Percentiles rank a stretch among this genome's conserved stretches.
phyloP scores from a whole-genome alignment of 129 eudicot genomes.

The Smallanthus sonchifolius region DNA sequence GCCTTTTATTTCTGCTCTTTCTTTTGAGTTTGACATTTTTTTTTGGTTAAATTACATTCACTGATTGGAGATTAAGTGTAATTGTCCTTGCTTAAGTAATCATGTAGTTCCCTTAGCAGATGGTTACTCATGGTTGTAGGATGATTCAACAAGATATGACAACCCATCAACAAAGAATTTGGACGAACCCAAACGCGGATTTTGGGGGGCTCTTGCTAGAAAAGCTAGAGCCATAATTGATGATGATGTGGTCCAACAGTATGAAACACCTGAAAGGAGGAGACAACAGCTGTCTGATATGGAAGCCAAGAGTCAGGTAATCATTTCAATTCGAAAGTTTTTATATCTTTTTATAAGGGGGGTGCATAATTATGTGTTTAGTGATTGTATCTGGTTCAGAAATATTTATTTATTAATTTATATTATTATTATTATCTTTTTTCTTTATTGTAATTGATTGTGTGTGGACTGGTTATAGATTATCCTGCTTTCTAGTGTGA shows the following conservation, averaged over 20 bases:
- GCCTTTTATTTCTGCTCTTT: not conserved
- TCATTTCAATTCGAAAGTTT: not conserved
- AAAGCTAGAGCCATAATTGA: constrained; percentile 71
- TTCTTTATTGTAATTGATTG: not conserved
- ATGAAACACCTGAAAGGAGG: constrained; percentile 39
- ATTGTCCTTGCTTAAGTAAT: constrained; percentile 21
- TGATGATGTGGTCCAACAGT: constrained; percentile 39
- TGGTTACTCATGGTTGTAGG: constrained; percentile 37
- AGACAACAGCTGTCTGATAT: constrained; percentile 35
- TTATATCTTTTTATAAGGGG: not conserved
- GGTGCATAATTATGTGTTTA: not conserved
- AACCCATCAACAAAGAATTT: constrained; percentile 40
- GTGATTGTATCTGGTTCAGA: not conserved
- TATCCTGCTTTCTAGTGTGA: not conserved
- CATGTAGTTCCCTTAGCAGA: constrained; percentile 36
- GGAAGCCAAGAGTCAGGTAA: constrained; percentile 47
- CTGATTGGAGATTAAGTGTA: not conserved
- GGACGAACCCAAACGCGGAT: constrained; percentile 53
- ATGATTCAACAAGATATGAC: constrained; percentile 39
- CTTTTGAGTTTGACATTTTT: not conserved
- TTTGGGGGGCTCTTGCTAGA: constrained; percentile 79
- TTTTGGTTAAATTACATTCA: not conserved
- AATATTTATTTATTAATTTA: not conserved
- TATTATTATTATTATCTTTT: not conserved
- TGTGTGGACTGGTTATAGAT: not conserved